These are phyloP conservation scores for Aspergillus fijiensis DNA, from an alignment of 2,329 filamentous ascomycete species.

Conservation along the genomic window DNA sequence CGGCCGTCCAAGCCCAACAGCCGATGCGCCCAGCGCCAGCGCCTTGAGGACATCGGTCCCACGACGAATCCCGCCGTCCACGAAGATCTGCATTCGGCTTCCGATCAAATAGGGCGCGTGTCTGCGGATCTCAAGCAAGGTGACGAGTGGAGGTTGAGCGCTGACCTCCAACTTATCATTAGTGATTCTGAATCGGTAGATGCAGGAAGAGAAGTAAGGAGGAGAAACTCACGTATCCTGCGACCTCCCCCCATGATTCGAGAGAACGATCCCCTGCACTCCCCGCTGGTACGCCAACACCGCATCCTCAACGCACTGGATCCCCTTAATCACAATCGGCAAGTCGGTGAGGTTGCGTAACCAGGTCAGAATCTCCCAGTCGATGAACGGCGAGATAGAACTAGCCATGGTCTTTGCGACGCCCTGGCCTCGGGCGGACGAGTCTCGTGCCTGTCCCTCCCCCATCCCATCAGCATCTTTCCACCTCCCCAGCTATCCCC, in stretches of 20 bases:
- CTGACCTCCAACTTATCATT: slow-evolving; percentile 5
- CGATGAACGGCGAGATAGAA: slow-evolving; percentile 30
- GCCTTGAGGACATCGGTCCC: slow-evolving; percentile 69
- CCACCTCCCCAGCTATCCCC: too few species aligned
- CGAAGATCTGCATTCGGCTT: slow-evolving; percentile 58
- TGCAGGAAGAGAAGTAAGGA: neutral
- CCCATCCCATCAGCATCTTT: neutral
- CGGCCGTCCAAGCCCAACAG: slow-evolving; percentile 62
- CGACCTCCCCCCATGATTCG: slow-evolving; percentile 49
- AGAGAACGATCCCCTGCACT: slow-evolving; percentile 46
- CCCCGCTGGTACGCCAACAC: slow-evolving; percentile 47
- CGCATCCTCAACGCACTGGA: slow-evolving; percentile 53
- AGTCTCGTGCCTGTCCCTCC: neutral
- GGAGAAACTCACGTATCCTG: slow-evolving; percentile 38
- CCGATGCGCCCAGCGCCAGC: slow-evolving; percentile 63
- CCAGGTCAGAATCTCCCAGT: slow-evolving; percentile 38
- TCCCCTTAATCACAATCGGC: slow-evolving; percentile 40
- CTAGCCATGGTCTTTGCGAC: slow-evolving; percentile 32
- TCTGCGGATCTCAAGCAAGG: slow-evolving; percentile 62
- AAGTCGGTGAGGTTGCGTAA: slow-evolving; percentile 41
- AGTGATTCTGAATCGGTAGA: neutral
- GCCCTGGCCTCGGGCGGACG: slow-evolving; percentile 20
- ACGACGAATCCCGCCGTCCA: slow-evolving; percentile 65
- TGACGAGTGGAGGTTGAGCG: slow-evolving; percentile 53
- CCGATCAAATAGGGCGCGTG: slow-evolving; percentile 60